phyloP scores from a whole-genome alignment of 2,329 filamentous ascomycete species.

The Fusarium xylarioides region DNA sequence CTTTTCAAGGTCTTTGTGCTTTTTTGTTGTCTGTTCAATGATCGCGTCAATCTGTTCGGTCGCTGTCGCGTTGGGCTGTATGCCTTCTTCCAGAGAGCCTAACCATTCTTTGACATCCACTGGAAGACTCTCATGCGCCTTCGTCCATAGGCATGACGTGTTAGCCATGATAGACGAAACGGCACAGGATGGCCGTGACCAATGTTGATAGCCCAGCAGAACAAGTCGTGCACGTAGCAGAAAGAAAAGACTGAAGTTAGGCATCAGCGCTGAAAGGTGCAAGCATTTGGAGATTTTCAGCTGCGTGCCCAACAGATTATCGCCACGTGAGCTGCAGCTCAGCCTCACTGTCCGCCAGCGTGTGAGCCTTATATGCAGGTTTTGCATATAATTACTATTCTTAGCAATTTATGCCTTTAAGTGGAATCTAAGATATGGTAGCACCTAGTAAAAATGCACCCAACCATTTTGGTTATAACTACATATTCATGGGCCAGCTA shows the following conservation, averaged over 20 bases:
- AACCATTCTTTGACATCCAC: rapidly evolving
- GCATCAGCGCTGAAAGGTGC: neutral
- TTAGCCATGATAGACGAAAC: rapidly evolving
- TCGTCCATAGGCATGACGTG: rapidly evolving
- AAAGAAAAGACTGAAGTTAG: neutral
- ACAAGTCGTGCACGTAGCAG: neutral
- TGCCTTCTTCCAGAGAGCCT: neutral
- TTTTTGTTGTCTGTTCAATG: rapidly evolving
- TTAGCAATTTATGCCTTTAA: rapidly evolving
- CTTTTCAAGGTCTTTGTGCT: neutral
- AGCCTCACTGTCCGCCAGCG: neutral
- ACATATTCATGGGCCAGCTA: rapidly evolving
- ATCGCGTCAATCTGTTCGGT: neutral
- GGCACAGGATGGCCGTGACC: rapidly evolving
- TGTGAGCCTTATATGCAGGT: neutral
- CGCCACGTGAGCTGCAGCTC: neutral
- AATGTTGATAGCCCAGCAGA: neutral
- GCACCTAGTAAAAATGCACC: too few relatives aligned
- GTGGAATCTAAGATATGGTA: neutral
- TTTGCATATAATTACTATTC: neutral
- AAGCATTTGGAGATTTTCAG: neutral
- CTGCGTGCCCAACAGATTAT: neutral
- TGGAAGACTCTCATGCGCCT: rapidly evolving
- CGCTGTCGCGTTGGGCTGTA: rapidly evolving
- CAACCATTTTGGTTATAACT: rapidly evolving